phyloP scores from a whole-genome alignment of 2,329 filamentous ascomycete species.

The Colletotrichum sp. region DNA sequence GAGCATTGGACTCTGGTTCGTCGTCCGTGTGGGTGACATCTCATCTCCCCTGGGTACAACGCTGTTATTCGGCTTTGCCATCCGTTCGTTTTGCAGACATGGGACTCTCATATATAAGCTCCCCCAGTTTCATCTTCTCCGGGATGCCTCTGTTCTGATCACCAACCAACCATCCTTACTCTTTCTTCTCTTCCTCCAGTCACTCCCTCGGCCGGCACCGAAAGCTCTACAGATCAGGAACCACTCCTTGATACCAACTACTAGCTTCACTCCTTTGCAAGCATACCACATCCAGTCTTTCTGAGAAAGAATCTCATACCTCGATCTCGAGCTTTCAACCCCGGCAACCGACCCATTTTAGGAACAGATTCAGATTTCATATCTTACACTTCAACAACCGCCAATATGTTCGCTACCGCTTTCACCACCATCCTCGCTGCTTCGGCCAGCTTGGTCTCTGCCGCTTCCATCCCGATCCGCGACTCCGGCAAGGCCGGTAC shows the following conservation, averaged over 20 bases:
- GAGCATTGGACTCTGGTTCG: background rate
- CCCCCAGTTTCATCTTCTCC: background rate
- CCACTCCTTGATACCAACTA: slow-evolving; percentile 6
- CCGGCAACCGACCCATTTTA: background rate
- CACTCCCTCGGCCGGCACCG: slow-evolving; percentile 18
- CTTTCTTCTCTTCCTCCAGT: background rate
- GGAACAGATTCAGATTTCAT: background rate
- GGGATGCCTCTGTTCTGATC: background rate
- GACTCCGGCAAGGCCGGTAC: slow-evolving; percentile 26
- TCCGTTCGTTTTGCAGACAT: background rate
- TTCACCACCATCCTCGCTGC: slow-evolving; percentile 34
- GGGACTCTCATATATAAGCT: slow-evolving; percentile 12
- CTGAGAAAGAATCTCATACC: background rate
- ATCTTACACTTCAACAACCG: background rate
- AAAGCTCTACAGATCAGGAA: slow-evolving; percentile 18
- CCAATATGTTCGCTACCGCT: slow-evolving; percentile 28
- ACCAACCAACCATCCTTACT: slow-evolving; percentile 17
- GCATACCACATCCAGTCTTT: slow-evolving; percentile 1
- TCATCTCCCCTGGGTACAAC: slow-evolving; percentile 2
- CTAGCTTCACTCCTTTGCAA: slow-evolving; percentile 20
- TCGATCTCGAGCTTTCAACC: background rate
- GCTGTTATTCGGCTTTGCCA: background rate
- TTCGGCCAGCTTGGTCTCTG: slow-evolving; percentile 27
- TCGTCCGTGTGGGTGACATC: slow-evolving; percentile 5
- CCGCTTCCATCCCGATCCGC: slow-evolving; percentile 26